These are phyloP conservation scores for Trichosporon coremiiforme DNA, from an alignment of 1,284 basidiomycete species.

Conservation along the genomic window DNA sequence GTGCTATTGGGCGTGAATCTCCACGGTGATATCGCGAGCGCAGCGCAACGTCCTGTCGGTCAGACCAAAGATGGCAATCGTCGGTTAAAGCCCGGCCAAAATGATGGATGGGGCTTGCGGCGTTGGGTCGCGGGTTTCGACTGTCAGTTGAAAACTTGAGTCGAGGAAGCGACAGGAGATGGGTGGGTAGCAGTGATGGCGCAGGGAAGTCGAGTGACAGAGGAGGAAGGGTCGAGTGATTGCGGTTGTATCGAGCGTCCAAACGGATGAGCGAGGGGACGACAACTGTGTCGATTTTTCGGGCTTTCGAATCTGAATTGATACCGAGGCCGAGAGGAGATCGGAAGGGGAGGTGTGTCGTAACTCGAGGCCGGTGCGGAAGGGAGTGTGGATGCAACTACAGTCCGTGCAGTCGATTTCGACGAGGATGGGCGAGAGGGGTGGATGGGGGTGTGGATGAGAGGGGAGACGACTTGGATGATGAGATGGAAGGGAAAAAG, in stretches of 20 bases:
- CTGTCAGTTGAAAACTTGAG: constrained; percentile 4
- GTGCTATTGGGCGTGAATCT: background rate
- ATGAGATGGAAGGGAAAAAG: background rate
- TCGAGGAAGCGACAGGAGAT: background rate
- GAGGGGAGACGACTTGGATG: background rate
- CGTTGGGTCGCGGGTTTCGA: background rate
- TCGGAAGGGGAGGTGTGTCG: constrained; percentile 1
- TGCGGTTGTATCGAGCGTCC: background rate
- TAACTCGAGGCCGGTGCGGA: background rate
- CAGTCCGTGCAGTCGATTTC: constrained; percentile 2
- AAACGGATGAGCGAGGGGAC: background rate
- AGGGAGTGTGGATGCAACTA: constrained; percentile 10
- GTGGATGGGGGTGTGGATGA: background rate
- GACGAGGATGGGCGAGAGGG: background rate
- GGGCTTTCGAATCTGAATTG: constrained; percentile 15
- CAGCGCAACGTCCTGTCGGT: background rate
- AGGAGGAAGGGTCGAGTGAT: background rate
- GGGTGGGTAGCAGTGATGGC: background rate
- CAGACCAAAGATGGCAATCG: background rate
- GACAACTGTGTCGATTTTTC: background rate
- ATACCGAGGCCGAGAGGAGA: constrained; percentile 1
- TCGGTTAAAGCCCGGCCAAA: background rate
- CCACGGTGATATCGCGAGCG: background rate
- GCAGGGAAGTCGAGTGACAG: background rate
- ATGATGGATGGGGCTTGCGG: background rate